A percentile compares a stretch with the other conserved stretches of the same genome.
These are phyloP conservation scores for Bondarzewia mesenterica DNA, from an alignment of 1,284 basidiomycete genomes.

Conservation along the genomic window DNA sequence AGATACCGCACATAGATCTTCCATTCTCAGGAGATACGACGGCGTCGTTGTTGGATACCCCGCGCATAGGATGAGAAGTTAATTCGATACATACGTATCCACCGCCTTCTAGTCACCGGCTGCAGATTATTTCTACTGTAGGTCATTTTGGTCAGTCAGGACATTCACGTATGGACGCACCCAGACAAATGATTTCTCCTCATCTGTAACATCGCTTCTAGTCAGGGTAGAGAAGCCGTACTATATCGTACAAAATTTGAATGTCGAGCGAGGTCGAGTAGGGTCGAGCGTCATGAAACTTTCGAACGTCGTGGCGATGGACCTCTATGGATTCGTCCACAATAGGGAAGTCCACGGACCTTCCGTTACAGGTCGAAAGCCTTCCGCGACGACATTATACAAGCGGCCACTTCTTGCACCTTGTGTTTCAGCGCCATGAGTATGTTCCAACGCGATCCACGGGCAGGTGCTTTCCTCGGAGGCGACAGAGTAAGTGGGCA, in stretches of 20 bases:
- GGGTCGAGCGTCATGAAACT: too few relatives aligned
- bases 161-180: too few relatives aligned
- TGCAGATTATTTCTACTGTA: too few relatives aligned
- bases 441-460: constrained; percentile 83
- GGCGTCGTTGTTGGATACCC: neutral
- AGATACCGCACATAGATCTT: constrained; percentile 9
- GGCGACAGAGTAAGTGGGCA: constrained; percentile 92
- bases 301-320: neutral
- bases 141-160: too few relatives aligned
- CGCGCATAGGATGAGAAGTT: too few relatives aligned
- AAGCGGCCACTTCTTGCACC: neutral
- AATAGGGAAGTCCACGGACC: constrained; percentile 1
- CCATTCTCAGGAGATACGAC: neutral
- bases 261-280: too few relatives aligned
- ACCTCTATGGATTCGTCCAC: neutral
- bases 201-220: too few relatives aligned
- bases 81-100: neutral
- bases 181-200: too few relatives aligned
- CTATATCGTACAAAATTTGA: too few relatives aligned
- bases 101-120: neutral
- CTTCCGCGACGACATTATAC: neutral
- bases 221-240: too few relatives aligned
- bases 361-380: neutral
- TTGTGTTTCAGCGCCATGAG: constrained; percentile 12
- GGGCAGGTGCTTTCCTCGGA: constrained; percentile 86